Conservation (phyloP, 2,329 filamentous ascomycete species). For the Monilinia laxa region DNA sequence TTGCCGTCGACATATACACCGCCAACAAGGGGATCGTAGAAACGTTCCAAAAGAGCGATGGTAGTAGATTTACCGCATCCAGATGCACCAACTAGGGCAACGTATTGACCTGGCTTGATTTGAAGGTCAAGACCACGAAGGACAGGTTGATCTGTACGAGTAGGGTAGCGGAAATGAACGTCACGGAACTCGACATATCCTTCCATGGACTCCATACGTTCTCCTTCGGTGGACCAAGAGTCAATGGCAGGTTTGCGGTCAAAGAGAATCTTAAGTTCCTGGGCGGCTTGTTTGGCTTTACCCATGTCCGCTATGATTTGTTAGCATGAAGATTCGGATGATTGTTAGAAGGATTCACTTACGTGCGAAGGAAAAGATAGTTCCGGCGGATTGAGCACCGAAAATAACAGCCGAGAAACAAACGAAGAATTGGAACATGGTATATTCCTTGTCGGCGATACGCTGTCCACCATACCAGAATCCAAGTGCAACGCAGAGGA, state of each 20-base stretch:
- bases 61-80: conserved; percentile 95
- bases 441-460: conserved; percentile 69
- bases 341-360: conserved; percentile 26
- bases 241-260: conserved; percentile 82
- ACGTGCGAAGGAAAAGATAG: conserved; percentile 80
- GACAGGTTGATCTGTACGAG: conserved; percentile 86
- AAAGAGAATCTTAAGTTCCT: conserved; percentile 77
- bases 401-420: conserved; percentile 88
- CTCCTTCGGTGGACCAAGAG: conserved; percentile 71
- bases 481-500: conserved; percentile 79
- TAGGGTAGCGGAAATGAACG: conserved; percentile 93
- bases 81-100: conserved; percentile 88
- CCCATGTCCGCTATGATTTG: conserved; percentile 69
- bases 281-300: conserved; percentile 83
- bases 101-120: conserved; percentile 75
- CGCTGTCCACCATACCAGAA: conserved; percentile 90
- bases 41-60: conserved; percentile 86
- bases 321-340: conserved; percentile 24
- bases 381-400: conserved; percentile 86
- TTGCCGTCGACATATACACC: conserved; percentile 78
- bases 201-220: conserved; percentile 60
- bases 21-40: conserved; percentile 85
- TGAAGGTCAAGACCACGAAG: conserved; percentile 77
- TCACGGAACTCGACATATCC: conserved; percentile 86
- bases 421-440: conserved; percentile 85